These are phyloP conservation scores for Gonapodya sp. DNA, from an alignment of 192 early-diverging fungal genomes.

Conservation along the genomic window DNA sequence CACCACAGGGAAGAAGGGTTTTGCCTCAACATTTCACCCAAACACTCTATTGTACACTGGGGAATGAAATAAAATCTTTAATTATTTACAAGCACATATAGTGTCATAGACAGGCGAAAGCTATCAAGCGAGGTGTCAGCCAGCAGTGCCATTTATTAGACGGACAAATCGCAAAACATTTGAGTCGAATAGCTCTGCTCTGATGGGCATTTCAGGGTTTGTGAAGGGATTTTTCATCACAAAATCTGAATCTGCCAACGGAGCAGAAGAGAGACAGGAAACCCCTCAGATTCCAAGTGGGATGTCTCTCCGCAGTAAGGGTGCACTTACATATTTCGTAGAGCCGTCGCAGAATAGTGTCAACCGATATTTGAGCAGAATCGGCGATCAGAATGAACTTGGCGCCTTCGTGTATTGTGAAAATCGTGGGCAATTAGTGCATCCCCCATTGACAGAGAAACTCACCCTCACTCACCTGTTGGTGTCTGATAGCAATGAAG, in stretches of 20 bases:
- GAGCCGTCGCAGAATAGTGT: conserved; percentile 50
- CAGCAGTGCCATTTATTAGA: conserved; percentile 18
- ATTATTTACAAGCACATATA: too few species aligned
- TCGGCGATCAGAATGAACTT: conserved; percentile 92
- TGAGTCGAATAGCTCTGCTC: conserved; percentile 87
- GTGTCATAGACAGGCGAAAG: too few species aligned
- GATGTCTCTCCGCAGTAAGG: too few species aligned
- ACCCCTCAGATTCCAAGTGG: too few species aligned
- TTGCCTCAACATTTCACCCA: too few species aligned
- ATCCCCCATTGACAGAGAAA: neutral
- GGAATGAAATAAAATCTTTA: too few species aligned
- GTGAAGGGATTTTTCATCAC: conserved; percentile 99
- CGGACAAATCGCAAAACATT: conserved; percentile 62
- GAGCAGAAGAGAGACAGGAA: too few species aligned
- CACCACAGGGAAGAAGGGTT: too few species aligned
- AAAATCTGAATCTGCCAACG: conserved; percentile 81
- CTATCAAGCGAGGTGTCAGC: conserved; percentile 1
- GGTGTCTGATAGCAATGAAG: conserved; percentile 88
- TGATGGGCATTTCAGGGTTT: conserved; percentile 97
- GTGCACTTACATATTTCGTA: conserved; percentile 43
- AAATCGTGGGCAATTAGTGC: too few species aligned
- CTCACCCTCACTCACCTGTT: conserved; percentile 55
- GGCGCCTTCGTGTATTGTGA: conserved; percentile 45
- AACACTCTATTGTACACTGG: too few species aligned
- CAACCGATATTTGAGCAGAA: conserved; percentile 58